Percentiles rank a stretch among this genome's conserved stretches.
phyloP scores from a whole-genome alignment of 192 early-diverging fungal genomes.

The Coemansia sp. region DNA sequence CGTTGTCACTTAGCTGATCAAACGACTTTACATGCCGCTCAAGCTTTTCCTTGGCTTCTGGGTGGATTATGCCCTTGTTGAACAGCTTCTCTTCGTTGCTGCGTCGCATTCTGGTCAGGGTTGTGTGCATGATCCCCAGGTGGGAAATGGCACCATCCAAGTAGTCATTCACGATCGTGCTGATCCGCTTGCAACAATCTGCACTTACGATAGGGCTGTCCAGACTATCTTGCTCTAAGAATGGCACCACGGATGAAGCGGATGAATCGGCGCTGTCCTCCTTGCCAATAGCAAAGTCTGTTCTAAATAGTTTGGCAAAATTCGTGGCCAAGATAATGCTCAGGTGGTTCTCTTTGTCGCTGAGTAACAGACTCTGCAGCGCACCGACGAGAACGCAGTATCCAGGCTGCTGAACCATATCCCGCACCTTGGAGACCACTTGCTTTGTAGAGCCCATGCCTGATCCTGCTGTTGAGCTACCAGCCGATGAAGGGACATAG shows the following conservation, averaged over 20 bases:
- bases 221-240: neutral
- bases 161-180: constrained; percentile 35
- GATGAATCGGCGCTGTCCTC: constrained; percentile 11
- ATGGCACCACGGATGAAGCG: constrained; percentile 7
- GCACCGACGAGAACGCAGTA: constrained; percentile 45
- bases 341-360: constrained; percentile 45
- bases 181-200: constrained; percentile 29
- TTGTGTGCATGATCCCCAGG: constrained; percentile 49
- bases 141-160: constrained; percentile 37
- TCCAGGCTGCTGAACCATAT: constrained; percentile 48
- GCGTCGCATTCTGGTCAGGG: constrained; percentile 70
- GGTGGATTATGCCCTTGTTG: constrained; percentile 61
- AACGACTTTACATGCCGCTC: constrained; percentile 28
- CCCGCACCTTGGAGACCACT: constrained; percentile 27
- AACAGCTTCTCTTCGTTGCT: constrained; percentile 80
- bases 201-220: constrained; percentile 17
- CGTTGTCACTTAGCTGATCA: constrained; percentile 33
- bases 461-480: constrained; percentile 6
- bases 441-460: constrained; percentile 9
- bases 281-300: constrained; percentile 27
- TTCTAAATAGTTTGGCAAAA: constrained; percentile 34
- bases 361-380: constrained; percentile 45
- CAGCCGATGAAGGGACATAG: constrained; percentile 2
- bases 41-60: constrained; percentile 38
- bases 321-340: constrained; percentile 32